Base-by-base conservation (phyloP, 345 rosid genomes). In the Aquilaria yunnanensis region DNA sequence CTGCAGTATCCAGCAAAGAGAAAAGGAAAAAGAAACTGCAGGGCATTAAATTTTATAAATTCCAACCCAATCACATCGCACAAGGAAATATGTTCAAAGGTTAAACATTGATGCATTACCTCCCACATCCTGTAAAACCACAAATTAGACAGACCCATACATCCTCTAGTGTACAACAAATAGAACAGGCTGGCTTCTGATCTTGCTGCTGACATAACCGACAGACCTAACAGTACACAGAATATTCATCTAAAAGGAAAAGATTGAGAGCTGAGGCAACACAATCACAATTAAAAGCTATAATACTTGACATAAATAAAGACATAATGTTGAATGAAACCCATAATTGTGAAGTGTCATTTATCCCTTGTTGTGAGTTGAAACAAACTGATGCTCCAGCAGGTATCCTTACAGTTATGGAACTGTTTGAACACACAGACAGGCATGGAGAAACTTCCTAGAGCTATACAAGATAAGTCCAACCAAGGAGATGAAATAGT, bases 81-180 rank as follows among this genome's bases (percentile, higher is more conserved):
- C 23, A 23, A 23, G 23, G 23, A 23, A 23, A 23, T 23, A 23
- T 23, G 23, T 23, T 23, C 23, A 23, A 23, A 12, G 10, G 53
- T 11, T 45, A 2, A 6, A 12, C 23, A 57, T 33, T 32, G 13
- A 68, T 61, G 54, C 50, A 72, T 67, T 78, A 90, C 97, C 99
- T 94, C 83, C 93, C 97, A 79, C 97, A 90, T 45, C 97, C 96
- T 34, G 88, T 75, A 79, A 94, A 90, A 64, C 97, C 96, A 73
- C 99, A 86, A 58, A 88, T 90, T 74, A 94, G 72, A 61, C 97
- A 94, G 55, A 87, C 81, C 99, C 97, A 90, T 59, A 94, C 83
- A 65, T 90, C 80, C 63, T 90, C 96, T 34, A 70, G 71, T 46
- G 91, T 88, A 51, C 86, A 89, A 70, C 99, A 90, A 51, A 80